Base-by-base conservation (phyloP, 164 flowering plant species). In the Annona squamosa region DNA sequence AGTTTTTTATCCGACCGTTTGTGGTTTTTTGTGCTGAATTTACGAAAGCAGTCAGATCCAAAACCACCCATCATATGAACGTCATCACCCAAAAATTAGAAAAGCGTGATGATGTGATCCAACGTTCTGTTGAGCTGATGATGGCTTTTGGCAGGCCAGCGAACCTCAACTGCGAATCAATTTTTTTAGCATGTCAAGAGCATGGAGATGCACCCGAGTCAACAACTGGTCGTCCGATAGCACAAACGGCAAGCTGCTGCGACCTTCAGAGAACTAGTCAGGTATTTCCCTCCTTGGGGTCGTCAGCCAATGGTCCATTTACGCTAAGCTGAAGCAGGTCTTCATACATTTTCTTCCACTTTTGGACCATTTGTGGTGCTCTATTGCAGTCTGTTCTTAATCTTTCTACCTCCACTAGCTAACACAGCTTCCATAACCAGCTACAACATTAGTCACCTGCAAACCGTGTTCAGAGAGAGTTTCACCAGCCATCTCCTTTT, bases 341-440 rank as follows among this genome's bases (percentile, higher is more conserved):
- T 43, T 85, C 86, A 67, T 85, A 87, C 89, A 84, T 86, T 76
- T 84, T 86, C 83, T 86, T 84, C 97, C 90, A 89, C 46, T 87
- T 82, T 46, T 89, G 84, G 41, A 75, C 75, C 87, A 85, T 84
- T 74, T 90, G 86, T 80, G 78, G 59, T 1, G 90, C 85, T 80
- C 80, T 84, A 70, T 74, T 69, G 74, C 73, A 78, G 3, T 91
- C 93, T 64, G 42, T 72, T 79, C 86, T 88, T 46, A 90, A 73
- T 74, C 85, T 86, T 76, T 86, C 92, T 77, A 87, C 72, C 76
- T 94, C 97, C 85, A 90, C 82, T 74, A 80, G 86, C 47, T 94
- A 87, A 86, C 88, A 76, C 80, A 75, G 62, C 98, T 92, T 65
- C 97, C 98, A 84, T 84, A 84, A 37, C 98, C 97, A 2, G 75